Evolutionary conservation across 176 grass and related monocot species (phyloP).

Genomic region (Musa beccarii): DNA sequence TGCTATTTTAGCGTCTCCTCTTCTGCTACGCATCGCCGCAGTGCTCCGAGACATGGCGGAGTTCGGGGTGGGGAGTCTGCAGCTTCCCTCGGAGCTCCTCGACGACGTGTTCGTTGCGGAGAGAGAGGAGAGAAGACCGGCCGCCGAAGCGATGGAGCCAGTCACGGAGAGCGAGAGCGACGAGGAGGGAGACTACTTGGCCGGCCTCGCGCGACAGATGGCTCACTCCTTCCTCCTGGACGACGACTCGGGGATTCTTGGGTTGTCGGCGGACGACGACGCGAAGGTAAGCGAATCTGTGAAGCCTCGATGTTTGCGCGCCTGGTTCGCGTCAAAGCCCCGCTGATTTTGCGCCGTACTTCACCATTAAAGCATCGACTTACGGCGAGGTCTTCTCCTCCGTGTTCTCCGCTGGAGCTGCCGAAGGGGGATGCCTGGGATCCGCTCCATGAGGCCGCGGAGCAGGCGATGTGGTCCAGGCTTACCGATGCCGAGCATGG

Average conservation of each 20-base stretch:
- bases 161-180: not conserved
- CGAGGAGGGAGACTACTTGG: not conserved
- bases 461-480: not conserved
- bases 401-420: not conserved
- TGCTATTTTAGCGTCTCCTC: not conserved
- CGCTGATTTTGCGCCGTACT: not conserved
- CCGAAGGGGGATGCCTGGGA: not conserved
- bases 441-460: not conserved
- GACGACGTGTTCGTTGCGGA: not conserved
- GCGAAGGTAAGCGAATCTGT: not conserved
- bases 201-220: not conserved
- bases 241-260: not conserved
- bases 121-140: not conserved
- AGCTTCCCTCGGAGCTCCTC: conserved; percentile 3
- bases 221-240: not conserved
- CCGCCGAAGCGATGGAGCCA: not conserved
- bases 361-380: not conserved
- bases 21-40: too few species aligned
- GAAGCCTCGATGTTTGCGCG: not conserved
- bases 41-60: not conserved
- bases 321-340: not conserved
- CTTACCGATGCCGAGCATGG: not conserved
- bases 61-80: not conserved
- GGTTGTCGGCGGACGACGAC: not conserved
- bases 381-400: not conserved